Base-by-base conservation (phyloP, 1,284 basidiomycete genomes). In the Cryptococcus jaspeensis region DNA sequence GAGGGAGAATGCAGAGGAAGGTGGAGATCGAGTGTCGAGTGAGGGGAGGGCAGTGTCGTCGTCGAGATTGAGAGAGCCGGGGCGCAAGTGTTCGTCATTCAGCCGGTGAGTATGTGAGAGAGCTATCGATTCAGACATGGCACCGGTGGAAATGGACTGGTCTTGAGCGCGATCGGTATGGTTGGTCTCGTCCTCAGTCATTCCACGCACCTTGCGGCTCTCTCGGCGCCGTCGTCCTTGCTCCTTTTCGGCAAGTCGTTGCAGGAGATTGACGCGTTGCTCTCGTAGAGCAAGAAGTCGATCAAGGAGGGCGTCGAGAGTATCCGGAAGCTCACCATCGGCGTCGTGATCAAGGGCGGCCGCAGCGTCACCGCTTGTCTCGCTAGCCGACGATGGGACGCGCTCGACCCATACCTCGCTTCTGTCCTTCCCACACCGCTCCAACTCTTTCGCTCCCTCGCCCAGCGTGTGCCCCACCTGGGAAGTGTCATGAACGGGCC, bases 1-100 rank as follows among this genome's bases (percentile, higher is more conserved):
- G 32, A 22, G 15, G 2, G 45, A 53, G 15, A 47, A 22, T 1
- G 37, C 25, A 8, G 52, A 53, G 12, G 18, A 23, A n/a, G 45
- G 3, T 12, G 18, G 12, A 5, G 52, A 23, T 6, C 32, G 35
- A 22, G 44, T 9, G 3, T 25, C 18, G 18, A 0, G 20, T 16
- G 44, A 35, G 7, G 52, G 48, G 15, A 58, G 18, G 11, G 36
- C 39, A 3, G 58, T 60, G 47, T 60, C 58, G 36, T 60, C 58
- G 39, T 60, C 58, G 38, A 56, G 39, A 20, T 60, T 60, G 16
- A 60, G 44, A 6, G 53, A 55, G 5, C 51, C 58, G 18, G 50
- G 49, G 20, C 53, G 40, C 13, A 50, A n/a, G 2, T 48, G 23
- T 7, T 28, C 8, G 11, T 47, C 41, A 41, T 11, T 5, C 22